Evolutionary conservation across 2,329 filamentous ascomycete species (phyloP).

Genomic region (Fusarium algeriense): DNA sequence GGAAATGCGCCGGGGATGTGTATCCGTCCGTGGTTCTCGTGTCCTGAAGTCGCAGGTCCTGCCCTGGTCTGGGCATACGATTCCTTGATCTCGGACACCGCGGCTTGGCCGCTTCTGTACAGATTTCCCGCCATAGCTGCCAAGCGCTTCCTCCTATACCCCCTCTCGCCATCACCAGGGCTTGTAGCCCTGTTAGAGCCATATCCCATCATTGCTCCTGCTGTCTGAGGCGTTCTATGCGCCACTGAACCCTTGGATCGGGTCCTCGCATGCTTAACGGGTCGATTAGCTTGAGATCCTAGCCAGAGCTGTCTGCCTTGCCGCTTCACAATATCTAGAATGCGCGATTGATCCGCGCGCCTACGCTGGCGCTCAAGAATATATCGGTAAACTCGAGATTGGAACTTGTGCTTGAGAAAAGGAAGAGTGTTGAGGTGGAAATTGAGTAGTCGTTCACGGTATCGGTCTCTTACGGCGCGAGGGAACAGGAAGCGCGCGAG

Average conservation of each 20-base stretch:
- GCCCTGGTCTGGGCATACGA: constrained; percentile 68
- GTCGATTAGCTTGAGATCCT: constrained; percentile 49
- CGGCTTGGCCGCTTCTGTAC: constrained; percentile 68
- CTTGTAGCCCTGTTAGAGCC: constrained; percentile 47
- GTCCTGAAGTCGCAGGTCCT: constrained; percentile 47
- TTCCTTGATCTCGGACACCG: constrained; percentile 70
- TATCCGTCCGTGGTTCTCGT: constrained; percentile 49
- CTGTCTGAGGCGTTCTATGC: constrained; percentile 48
- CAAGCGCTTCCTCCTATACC: constrained; percentile 81
- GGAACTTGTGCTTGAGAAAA: constrained; percentile 75
- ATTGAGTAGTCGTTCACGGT: constrained; percentile 73
- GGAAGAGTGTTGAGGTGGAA: constrained; percentile 83
- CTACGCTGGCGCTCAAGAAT: constrained; percentile 74
- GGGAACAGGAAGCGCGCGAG: constrained; percentile 78
- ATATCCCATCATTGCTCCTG: constrained; percentile 47
- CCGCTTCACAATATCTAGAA: constrained; percentile 58
- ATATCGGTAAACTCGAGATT: constrained; percentile 81
- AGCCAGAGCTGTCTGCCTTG: constrained; percentile 62
- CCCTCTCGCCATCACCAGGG: constrained; percentile 65
- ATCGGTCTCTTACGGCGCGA: constrained; percentile 69
- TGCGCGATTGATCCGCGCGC: constrained; percentile 61
- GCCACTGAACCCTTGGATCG: constrained; percentile 48
- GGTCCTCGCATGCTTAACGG: constrained; percentile 51
- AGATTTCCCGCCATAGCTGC: constrained; percentile 72
- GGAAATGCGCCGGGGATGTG: constrained; percentile 83